Percentiles rank a stretch among this genome's conserved stretches.
phyloP scores from a whole-genome alignment of 129 eudicot genomes.

The Escallonia rubra region DNA sequence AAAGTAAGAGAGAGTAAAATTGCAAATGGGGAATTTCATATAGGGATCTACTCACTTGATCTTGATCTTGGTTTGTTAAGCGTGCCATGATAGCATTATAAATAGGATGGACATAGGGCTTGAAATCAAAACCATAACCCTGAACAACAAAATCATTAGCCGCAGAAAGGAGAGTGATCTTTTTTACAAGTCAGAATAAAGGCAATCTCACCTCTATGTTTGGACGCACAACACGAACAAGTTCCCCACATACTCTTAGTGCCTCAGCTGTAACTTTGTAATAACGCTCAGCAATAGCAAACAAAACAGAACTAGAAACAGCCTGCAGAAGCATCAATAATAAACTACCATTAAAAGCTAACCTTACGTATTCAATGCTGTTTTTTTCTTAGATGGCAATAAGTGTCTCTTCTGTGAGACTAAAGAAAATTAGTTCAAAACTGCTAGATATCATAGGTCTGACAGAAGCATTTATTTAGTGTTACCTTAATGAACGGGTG shows the following conservation, averaged over 20 bases:
- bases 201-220: slow-evolving; percentile 49
- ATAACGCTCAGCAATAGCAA: slow-evolving; percentile 96
- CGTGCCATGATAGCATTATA: slow-evolving; percentile 93
- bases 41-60: slow-evolving; percentile 52
- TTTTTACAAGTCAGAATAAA: slow-evolving; percentile 3
- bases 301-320: slow-evolving; percentile 76
- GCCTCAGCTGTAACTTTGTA: slow-evolving; percentile 99
- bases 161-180: neutral
- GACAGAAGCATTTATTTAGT: neutral
- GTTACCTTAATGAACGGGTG: slow-evolving; percentile 92
- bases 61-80: slow-evolving; percentile 98
- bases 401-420: neutral
- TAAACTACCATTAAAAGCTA: slow-evolving; percentile 1
- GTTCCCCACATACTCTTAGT: slow-evolving; percentile 97
- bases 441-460: too few relatives aligned
- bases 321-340: slow-evolving; percentile 39
- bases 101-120: slow-evolving; percentile 87
- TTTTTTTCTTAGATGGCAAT: neutral
- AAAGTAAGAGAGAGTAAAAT: slow-evolving; percentile 13
- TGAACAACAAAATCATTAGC: slow-evolving; percentile 21
- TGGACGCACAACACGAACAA: slow-evolving; percentile 93
- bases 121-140: slow-evolving; percentile 76
- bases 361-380: neutral
- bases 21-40: neutral
- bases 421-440: neutral